Evolutionary conservation across 306 rosid genomes (phyloP), one percentile per base, ranked within the genome.

Genomic region (Quercus ilex): DNA sequence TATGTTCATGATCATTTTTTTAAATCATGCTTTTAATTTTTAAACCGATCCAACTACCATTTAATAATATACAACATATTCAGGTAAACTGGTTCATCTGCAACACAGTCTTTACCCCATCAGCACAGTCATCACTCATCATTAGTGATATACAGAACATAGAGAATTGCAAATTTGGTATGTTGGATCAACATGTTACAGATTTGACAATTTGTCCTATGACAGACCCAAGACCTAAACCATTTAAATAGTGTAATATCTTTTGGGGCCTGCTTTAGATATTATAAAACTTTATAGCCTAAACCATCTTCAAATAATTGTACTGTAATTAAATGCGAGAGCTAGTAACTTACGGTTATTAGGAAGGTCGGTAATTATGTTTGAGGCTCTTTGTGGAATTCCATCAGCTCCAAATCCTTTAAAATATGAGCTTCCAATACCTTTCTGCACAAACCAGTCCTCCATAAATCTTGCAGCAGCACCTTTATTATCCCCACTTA

Each of bases 391-490:
- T 75, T 59, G 77, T 6, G 90, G 89, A 46, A 78, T 49, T 49
- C 75, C 74, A 69, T 74, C 81, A 33, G 71, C 67, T 69, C 74
- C 86, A 55, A 73, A 68, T 77, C n/a, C 65, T 77, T 28, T 69
- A 74, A 79, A 75, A 82, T 69, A 63, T 21, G 19, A 25, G 58
- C 63, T 74, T 52, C 78, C 81, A 35, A 58, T 56, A 46, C 63
- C 78, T 10, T 79, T 79, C 55, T 83, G 83, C 77, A 88, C 95
- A 84, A 94, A 91, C 97, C 97, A 94, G 82, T 94, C 97, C 86
- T 94, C 98, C 98, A 94, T 94, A 83, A 92, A 94, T 25, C 98
- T 85, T 70, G 94, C 92, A 76, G 97, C 98, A 13, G 94, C 95
- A 28, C 98, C 98, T 81, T 94, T 94, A 80, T 94, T 94, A 81